Conservation (phyloP, 352 stramenopile species). For the Peronospora destructor region DNA sequence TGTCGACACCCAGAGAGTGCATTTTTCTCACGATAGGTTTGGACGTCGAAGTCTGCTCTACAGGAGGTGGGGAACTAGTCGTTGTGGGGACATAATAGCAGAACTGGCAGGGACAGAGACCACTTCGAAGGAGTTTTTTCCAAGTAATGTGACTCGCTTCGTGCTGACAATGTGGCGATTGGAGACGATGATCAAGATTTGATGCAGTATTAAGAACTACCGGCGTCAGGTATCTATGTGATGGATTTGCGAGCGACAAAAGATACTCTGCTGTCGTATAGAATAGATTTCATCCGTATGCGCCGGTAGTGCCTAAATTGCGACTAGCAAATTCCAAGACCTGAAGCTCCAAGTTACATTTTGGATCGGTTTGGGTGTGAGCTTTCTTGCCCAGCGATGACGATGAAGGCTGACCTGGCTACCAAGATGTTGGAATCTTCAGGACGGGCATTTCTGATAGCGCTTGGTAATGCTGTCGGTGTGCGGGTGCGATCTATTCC, state of each 20-base stretch:
- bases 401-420: not conserved
- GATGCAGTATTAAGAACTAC: slow-evolving; percentile 57
- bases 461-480: slow-evolving; percentile 76
- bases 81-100: slow-evolving; percentile 17
- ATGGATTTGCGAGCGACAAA: slow-evolving; percentile 36
- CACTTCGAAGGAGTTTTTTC: slow-evolving; percentile 6
- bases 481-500: slow-evolving; percentile 70
- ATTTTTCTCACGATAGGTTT: slow-evolving; percentile 88
- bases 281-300: slow-evolving; percentile 40
- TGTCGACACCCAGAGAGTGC: slow-evolving; percentile 49
- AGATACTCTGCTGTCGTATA: slow-evolving; percentile 3
- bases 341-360: not conserved
- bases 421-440: slow-evolving; percentile 18
- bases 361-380: slow-evolving; percentile 31
- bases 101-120: slow-evolving; percentile 12
- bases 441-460: slow-evolving; percentile 40
- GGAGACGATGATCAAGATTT: slow-evolving; percentile 9
- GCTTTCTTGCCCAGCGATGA: slow-evolving; percentile 14
- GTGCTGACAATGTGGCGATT: slow-evolving; percentile 49
- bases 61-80: slow-evolving; percentile 20
- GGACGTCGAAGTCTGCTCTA: slow-evolving; percentile 87
- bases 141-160: slow-evolving; percentile 23
- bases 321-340: not conserved
- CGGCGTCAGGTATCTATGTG: slow-evolving; percentile 63
- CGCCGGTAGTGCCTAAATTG: slow-evolving; percentile 7